Evolutionary conservation across 495 filamentous ascomycete species (phyloP), one percentile per base, ranked within the genome.

Genomic region (Penicillium arizonense): DNA sequence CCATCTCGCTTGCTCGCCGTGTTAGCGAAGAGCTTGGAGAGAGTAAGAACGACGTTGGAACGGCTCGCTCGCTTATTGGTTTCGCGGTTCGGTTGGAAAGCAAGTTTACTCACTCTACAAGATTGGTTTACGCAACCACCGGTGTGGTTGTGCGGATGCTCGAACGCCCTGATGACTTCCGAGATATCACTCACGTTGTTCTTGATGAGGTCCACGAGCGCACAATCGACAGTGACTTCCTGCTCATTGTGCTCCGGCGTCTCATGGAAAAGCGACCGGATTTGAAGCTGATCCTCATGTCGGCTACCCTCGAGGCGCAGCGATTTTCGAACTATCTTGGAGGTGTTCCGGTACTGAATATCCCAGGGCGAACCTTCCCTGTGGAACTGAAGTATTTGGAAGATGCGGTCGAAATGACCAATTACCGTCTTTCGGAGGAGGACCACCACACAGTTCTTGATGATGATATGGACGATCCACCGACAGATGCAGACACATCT

Each of bases 71-170:
- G 7, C 76, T 98, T 13, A 85, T 98, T 37, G 94, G 94, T 38
- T 98, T 95, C 74, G 89, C 93, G 5, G 96, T 98, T 58, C 82
- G 94, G 28, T 74, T 98, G 41, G 94, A 98, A 62, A 87, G 88
- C 42, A 92, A 93, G 54, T 82, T 87, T n/a, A 83, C 84, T 16
- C 74, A 83, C 26, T 81, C 88, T 34, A 98, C 91, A 5, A 77
- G 89, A 49, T 78, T 98, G 21, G 81, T 97, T 5, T 98, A 91
- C 70, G 94, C 92, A 23, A 83, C 81, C 11, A 85, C 85, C 50
- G 94, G 94, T 71, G 95, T 97, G 56, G 89, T 98, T 5, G 89
- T 97, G 77, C 86, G 94, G 12, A 98, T 97, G 94, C 75, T 98
- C 9, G 93, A 98, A 70, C 84, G 86, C 2, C 90, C 88, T 0